Evolutionary conservation across 2,329 filamentous ascomycete species (phyloP).

Genomic region (Trichophyton rubrum): DNA sequence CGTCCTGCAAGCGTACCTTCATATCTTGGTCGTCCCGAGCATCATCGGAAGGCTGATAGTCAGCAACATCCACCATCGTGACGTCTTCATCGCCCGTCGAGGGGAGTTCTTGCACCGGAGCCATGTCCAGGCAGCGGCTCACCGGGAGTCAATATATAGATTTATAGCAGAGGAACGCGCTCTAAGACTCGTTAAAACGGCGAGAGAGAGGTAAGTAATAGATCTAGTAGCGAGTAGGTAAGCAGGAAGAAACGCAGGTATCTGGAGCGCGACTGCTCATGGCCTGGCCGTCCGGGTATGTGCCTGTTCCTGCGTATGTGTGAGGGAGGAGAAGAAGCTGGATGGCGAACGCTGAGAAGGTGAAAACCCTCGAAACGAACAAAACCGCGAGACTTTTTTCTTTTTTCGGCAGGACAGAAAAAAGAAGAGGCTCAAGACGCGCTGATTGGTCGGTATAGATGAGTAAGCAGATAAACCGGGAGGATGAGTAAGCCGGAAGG

Average conservation of each 20-base stretch:
- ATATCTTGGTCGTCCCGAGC: constrained; percentile 28
- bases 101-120: constrained; percentile 24
- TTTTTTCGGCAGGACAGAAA: constrained; percentile 20
- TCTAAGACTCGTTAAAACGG: neutral
- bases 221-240: neutral
- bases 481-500: neutral
- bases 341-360: constrained; percentile 7
- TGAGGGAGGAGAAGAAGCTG: neutral
- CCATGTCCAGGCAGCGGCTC: constrained; percentile 24
- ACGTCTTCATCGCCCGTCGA: constrained; percentile 35
- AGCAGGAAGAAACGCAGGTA: neutral
- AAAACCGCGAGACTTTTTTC: constrained; percentile 6
- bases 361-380: constrained; percentile 2
- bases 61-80: constrained; percentile 35
- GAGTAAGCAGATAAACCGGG: constrained; percentile 17
- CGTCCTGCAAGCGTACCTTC: constrained; percentile 32
- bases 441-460: constrained; percentile 26
- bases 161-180: neutral
- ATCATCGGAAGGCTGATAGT: constrained; percentile 24
- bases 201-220: neutral
- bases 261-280: constrained; percentile 1
- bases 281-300: neutral
- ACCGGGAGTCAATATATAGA: neutral
- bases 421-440: constrained; percentile 20
- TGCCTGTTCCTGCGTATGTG: neutral